phyloP scores from a whole-genome alignment of 2,329 filamentous ascomycete species.

The Clonostachys chloroleuca region DNA sequence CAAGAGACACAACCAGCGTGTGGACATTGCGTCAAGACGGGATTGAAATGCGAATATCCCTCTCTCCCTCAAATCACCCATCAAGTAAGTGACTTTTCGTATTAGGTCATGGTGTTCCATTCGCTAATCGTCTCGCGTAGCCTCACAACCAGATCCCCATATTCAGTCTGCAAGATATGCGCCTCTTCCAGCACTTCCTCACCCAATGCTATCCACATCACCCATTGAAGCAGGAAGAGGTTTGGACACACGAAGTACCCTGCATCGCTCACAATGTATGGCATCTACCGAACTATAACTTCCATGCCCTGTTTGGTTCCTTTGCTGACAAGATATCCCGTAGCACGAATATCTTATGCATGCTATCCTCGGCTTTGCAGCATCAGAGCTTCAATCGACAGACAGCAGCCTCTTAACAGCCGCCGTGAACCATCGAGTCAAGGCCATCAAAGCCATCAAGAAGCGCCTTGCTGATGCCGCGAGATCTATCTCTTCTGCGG shows the following conservation, averaged over 20 bases:
- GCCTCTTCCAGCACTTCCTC: constrained; percentile 65
- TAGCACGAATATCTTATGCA: constrained; percentile 67
- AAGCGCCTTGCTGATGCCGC: constrained; percentile 40
- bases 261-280: constrained; percentile 62
- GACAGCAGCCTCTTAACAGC: constrained; percentile 47
- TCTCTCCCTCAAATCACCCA: constrained; percentile 42
- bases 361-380: constrained; percentile 62
- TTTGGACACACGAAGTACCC: constrained; percentile 65
- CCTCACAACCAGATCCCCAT: constrained; percentile 54
- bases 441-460: constrained; percentile 60
- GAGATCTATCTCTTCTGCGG: constrained; percentile 32
- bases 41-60: constrained; percentile 60
- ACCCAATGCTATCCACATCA: constrained; percentile 58
- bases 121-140: constrained; percentile 18
- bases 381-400: constrained; percentile 55
- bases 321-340: background rate
- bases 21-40: constrained; percentile 58
- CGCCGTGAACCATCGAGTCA: constrained; percentile 60
- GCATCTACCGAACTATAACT: constrained; percentile 1
- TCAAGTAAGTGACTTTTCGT: constrained; percentile 29
- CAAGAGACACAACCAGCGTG: constrained; percentile 62
- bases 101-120: background rate
- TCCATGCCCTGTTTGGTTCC: background rate
- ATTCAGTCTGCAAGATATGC: constrained; percentile 61
- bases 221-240: constrained; percentile 58